Base-by-base conservation (phyloP, 257 asterid genomes). In the Mitragyna speciosa region DNA sequence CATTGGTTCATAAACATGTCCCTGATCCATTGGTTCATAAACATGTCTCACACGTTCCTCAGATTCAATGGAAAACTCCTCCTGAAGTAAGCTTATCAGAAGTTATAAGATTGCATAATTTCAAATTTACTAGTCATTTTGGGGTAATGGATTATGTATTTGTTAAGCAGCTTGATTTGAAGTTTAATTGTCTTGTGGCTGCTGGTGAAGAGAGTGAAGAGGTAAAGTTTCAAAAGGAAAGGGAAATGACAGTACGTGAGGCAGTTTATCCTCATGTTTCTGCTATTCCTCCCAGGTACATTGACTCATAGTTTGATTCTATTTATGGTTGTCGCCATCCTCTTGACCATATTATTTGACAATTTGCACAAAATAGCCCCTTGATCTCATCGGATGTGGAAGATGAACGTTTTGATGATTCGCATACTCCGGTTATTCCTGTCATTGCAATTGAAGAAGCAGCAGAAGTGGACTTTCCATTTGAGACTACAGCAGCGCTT, bases 201-300 rank as follows among this genome's bases (percentile, higher is more conserved):
- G 80, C 85, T 74, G 91, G 95, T n/a, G 91, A 90, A 85, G 91
- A 78, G 76, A 89, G 93, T 72, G 74, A 72, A 78, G 91, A 86
- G 49, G 76, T 75, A 41, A 83, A 67, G 70, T 79, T 41, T 80
- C 91, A 80, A 73, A 81, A 30, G 71, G 31, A 26, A 6, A 73
- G 89, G 54, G 87, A 79, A 75, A 75, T 30, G n/a, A 64, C 73
- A 28, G 76, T 82, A 49, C 84, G 12, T 2, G 87, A 84, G 76
- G 81, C 78, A 24, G 68, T 86, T 43, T 84, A 83, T 79, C 89
- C 82, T 68, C 51, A 28, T 77, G 41, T 33, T 43, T 83, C 85
- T 72, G 79, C 85, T 75, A 66, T 81, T 79, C 90, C 90, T 79
- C 82, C 78, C 74, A 79, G 86, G 93, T 90, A 84, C 72, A 43